phyloP scores from a whole-genome alignment of 2,329 filamentous ascomycete genomes.

The Westerdykella sp. region DNA sequence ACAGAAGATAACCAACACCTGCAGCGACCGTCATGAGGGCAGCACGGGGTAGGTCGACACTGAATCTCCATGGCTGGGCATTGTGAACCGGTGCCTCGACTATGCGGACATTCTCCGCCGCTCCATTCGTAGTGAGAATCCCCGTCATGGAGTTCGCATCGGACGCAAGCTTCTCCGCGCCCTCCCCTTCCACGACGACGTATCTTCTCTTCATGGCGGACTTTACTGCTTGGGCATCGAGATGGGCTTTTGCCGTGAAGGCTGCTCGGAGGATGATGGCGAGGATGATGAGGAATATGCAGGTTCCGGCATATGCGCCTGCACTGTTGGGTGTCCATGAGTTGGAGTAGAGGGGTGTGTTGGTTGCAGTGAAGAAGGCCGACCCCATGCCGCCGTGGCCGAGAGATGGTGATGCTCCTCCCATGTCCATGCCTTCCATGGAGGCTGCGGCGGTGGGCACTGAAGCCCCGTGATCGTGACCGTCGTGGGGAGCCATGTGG shows the following conservation, averaged over 20 bases:
- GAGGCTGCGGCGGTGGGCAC: conserved; percentile 3
- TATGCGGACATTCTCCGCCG: conserved; percentile 74
- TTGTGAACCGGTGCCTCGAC: conserved; percentile 53
- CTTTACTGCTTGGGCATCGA: conserved; percentile 64
- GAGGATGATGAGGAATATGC: conserved; percentile 82
- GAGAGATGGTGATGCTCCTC: conserved; percentile 11
- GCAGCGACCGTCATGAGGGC: conserved; percentile 63
- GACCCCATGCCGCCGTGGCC: conserved; percentile 50
- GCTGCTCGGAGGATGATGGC: conserved; percentile 63
- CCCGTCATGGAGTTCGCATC: conserved; percentile 56
- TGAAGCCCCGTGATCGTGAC: conserved; percentile 10
- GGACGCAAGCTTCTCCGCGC: conserved; percentile 54
- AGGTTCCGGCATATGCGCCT: conserved; percentile 77
- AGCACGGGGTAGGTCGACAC: conserved; percentile 70
- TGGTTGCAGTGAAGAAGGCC: conserved; percentile 59
- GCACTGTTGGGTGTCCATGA: conserved; percentile 66
- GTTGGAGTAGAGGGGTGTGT: conserved; percentile 59
- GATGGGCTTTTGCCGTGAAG: conserved; percentile 59
- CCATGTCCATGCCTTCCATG: conserved; percentile 16
- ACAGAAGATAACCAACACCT: conserved; percentile 83
- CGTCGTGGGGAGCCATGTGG: conserved; percentile 31
- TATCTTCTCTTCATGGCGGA: conserved; percentile 69
- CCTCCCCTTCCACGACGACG: conserved; percentile 63
- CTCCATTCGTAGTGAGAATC: conserved; percentile 64
- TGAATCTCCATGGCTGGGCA: conserved; percentile 70